Evolutionary conservation across 1,284 basidiomycete genomes (phyloP).

Genomic region (Tausonia pullulans): DNA sequence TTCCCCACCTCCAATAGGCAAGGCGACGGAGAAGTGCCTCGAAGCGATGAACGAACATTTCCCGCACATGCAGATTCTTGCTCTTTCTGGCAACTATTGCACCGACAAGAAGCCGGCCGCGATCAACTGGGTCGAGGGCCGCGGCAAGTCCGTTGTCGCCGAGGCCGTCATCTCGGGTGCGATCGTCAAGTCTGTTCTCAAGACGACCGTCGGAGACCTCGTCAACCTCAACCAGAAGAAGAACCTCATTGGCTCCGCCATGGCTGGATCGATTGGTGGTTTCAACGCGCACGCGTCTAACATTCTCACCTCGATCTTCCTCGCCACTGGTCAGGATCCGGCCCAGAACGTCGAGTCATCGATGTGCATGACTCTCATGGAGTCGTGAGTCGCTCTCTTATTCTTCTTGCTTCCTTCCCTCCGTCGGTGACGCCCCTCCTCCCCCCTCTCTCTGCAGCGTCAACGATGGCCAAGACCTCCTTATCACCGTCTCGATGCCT

Average conservation of each 20-base stretch:
- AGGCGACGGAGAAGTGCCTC: slow-evolving; percentile 89
- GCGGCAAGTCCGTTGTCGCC: slow-evolving; percentile 94
- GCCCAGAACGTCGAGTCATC: slow-evolving; percentile 98
- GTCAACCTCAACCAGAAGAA: slow-evolving; percentile 95
- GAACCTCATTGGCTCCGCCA: slow-evolving; percentile 92
- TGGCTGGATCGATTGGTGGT: slow-evolving; percentile 94
- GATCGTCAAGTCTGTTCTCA: slow-evolving; percentile 79
- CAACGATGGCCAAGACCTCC: slow-evolving; percentile 79
- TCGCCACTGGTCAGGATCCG: slow-evolving; percentile 97
- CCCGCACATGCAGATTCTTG: slow-evolving; percentile 88
- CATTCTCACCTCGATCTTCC: slow-evolving; percentile 85
- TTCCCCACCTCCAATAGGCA: slow-evolving; percentile 46
- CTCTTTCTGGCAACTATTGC: slow-evolving; percentile 95
- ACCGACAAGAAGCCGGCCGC: slow-evolving; percentile 99
- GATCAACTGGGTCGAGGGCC: slow-evolving; percentile 99
- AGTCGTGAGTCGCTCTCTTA: slow-evolving; percentile 55
- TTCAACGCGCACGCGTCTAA: slow-evolving; percentile 99
- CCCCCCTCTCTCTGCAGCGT: slow-evolving; percentile 40
- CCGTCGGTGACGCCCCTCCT: background rate
- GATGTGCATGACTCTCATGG: slow-evolving; percentile 98
- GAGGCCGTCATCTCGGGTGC: slow-evolving; percentile 87
- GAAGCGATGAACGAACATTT: slow-evolving; percentile 68
- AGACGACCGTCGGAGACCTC: slow-evolving; percentile 85
- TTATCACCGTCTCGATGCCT: slow-evolving; percentile 88
- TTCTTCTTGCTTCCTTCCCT: background rate